Evolutionary conservation across 441 rosid species (phyloP).

Genomic region (Gossypium gossypioides): DNA sequence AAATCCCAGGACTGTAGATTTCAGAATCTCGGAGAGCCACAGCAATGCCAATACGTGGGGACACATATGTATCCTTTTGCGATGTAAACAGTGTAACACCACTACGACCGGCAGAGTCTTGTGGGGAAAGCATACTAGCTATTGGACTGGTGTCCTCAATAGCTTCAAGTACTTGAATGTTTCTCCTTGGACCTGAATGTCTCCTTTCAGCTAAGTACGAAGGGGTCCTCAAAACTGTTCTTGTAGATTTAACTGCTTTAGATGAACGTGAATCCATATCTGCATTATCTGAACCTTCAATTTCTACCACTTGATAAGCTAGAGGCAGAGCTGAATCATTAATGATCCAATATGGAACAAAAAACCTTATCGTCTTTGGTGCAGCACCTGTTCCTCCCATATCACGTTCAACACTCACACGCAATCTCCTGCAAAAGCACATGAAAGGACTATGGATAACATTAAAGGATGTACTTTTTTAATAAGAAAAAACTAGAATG

Average conservation of each 20-base stretch:
- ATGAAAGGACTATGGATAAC: background rate
- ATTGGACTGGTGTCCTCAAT: constrained; percentile 82
- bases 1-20: constrained; percentile 77
- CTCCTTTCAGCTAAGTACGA: constrained; percentile 48
- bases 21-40: constrained; percentile 78
- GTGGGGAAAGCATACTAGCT: constrained; percentile 98
- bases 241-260: constrained; percentile 64
- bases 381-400: constrained; percentile 83
- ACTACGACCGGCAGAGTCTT: constrained; percentile 72
- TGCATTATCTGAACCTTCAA: constrained; percentile 61
- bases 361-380: constrained; percentile 76
- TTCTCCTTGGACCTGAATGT: constrained; percentile 43
- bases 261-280: constrained; percentile 55
- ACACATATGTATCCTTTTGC: constrained; percentile 75
- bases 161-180: constrained; percentile 68
- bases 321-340: constrained; percentile 75
- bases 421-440: constrained; percentile 65
- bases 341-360: constrained; percentile 93
- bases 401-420: constrained; percentile 89
- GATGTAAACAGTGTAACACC: constrained; percentile 60
- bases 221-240: constrained; percentile 48
- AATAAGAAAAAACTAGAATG: background rate
- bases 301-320: constrained; percentile 81
- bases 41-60: constrained; percentile 75
- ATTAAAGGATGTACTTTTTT: background rate